Base-by-base conservation (phyloP, 2,329 filamentous ascomycete genomes). In the Phyllosticta citriasiana region DNA sequence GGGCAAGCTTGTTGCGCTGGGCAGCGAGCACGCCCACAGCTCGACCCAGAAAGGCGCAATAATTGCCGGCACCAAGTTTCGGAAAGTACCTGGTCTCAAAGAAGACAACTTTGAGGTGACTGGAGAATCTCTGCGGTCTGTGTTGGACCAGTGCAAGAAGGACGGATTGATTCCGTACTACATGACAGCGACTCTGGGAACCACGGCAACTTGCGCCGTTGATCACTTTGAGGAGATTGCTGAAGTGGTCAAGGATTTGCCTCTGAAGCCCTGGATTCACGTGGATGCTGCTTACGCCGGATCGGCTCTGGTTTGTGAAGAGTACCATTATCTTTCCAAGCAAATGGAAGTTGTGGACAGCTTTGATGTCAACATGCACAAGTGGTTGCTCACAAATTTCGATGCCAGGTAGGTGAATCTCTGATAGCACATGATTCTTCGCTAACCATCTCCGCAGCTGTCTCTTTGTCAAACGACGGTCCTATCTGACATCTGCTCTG, bases 361-460 rank as follows among this genome's bases (percentile, higher is more conserved):
- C 65, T 96, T 96, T 81, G 87, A 96, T 75, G 85, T 93, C 78
- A 97, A 97, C 79, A 88, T 96, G 83, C 92, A 97, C 81, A 97
- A 97, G 78, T 97, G 93, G 93, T 81, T 97, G 55, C 84, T 97
- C 19, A 91, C 91, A 62, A 96, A 96, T 75, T 97, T 97, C 69
- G 93, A 97, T 69, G 83, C 83, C 3, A 78, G 76, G 76, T 78
- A 69, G 30, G 66, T 58, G 14, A 10, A 50, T 19, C 25, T 22
- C 26, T 30, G n/a, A 55, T 16, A 22, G 27, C 6, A n/a, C 2
- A 19, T 60, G 24, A 6, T 47, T 19, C 55, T 60, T 16, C 27
- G 12, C 33, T 60, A 12, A 60, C 47, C 16, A 27, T 16, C 40
- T 60, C 12, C 16, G 24, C 68, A 91, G 88, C 60, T 88, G 88